A percentile compares a stretch with the other conserved stretches of the same genome.
Evolutionary conservation across 2,329 filamentous ascomycete species (phyloP).

Genomic region (Colletotrichum higginsianum): DNA sequence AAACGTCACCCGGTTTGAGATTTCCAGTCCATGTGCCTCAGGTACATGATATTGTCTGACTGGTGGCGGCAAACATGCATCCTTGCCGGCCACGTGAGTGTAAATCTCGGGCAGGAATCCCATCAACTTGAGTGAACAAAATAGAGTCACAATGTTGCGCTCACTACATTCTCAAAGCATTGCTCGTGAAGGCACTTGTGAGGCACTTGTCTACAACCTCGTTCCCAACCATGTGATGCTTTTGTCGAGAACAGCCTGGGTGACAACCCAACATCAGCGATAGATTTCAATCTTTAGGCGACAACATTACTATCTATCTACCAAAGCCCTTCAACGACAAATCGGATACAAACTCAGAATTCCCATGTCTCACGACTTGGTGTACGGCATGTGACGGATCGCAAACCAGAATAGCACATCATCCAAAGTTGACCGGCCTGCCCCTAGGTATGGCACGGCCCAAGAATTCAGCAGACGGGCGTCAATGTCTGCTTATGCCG

Average conservation of each 20-base stretch:
- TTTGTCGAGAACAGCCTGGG: too few relatives aligned
- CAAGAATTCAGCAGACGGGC: too few relatives aligned
- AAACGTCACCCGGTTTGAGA: not conserved
- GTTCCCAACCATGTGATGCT: too few relatives aligned
- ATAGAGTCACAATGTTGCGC: too few relatives aligned
- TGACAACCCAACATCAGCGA: too few relatives aligned
- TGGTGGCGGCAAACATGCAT: not conserved
- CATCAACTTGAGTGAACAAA: not conserved
- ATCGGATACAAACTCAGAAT: not conserved
- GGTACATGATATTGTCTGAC: not conserved
- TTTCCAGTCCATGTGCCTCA: not conserved
- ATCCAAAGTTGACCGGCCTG: constrained; percentile 19
- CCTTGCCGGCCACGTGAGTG: not conserved
- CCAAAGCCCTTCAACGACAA: too few relatives aligned
- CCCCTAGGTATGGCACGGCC: not conserved
- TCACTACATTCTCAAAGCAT: too few relatives aligned
- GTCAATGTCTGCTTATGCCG: not conserved
- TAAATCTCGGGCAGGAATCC: too few relatives aligned
- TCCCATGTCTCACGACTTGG: not conserved
- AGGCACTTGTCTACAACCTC: too few relatives aligned
- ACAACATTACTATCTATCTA: too few relatives aligned
- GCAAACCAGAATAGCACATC: constrained; percentile 3
- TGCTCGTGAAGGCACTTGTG: too few relatives aligned
- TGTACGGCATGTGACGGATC: not conserved
- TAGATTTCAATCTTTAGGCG: too few relatives aligned